A percentile compares a stretch with the other conserved stretches of the same genome.
Evolutionary conservation across 1,139 yeast species (phyloP).

Genomic region (Suhomyces kunorum): DNA sequence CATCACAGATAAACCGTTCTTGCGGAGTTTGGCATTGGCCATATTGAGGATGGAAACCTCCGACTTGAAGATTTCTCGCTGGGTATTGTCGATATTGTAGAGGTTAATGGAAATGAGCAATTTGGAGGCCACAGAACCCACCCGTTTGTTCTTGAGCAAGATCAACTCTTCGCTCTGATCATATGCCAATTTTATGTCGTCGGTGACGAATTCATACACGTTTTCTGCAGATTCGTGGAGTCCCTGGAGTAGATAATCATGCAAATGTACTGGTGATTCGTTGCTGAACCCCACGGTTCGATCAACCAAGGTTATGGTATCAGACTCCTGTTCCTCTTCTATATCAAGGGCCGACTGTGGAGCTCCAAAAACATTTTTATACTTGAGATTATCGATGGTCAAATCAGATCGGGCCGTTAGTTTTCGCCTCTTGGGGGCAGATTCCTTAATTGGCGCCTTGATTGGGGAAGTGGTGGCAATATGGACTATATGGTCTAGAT

Average conservation of each 20-base stretch:
- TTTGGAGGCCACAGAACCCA: constrained; percentile 7
- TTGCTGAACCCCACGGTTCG: neutral
- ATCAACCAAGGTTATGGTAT: constrained; percentile 5
- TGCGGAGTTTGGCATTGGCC: constrained; percentile 14
- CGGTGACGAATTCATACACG: constrained; percentile 4
- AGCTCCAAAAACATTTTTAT: constrained; percentile 8
- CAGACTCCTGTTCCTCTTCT: constrained; percentile 2
- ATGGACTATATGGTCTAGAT: constrained; percentile 13
- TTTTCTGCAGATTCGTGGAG: constrained; percentile 2
- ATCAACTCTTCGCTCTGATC: constrained; percentile 9
- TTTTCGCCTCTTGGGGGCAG: constrained; percentile 12
- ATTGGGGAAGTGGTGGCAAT: constrained; percentile 5
- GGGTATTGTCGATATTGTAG: neutral
- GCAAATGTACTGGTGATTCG: constrained; percentile 3
- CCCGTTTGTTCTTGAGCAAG: constrained; percentile 14
- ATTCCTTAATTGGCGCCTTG: constrained; percentile 3
- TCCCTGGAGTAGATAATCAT: neutral
- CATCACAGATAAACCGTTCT: constrained; percentile 12
- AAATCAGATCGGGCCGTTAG: constrained; percentile 7
- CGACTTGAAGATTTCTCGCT: constrained; percentile 3
- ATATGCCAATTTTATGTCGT: constrained; percentile 15
- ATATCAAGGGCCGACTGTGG: neutral
- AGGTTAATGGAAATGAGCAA: constrained; percentile 11
- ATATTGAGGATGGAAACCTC: constrained; percentile 15
- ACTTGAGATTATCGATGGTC: constrained; percentile 15